Evolutionary conservation across 179 eudicot genomes (phyloP), one percentile per base, ranked within the genome.

Genomic region (Vitellaria paradoxa): DNA sequence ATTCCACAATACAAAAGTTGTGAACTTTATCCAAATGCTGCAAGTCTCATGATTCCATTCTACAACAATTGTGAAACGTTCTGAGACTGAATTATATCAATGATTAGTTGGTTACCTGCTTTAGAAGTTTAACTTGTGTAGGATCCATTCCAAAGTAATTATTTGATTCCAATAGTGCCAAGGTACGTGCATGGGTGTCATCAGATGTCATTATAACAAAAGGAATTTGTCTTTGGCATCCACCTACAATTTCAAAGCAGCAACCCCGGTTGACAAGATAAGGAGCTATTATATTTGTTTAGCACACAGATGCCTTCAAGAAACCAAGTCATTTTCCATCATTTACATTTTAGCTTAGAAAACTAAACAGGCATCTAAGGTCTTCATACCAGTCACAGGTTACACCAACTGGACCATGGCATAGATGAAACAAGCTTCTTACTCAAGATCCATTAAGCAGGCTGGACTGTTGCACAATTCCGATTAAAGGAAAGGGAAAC

Each of bases 191-290:
- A 87, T 95, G 92, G 61, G 99, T 95, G 84, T 95, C 98, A 80
- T 93, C 99, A 57, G 99, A 93, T 46, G 99, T 95, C 99, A 95
- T 95, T 74, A 95, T 93, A 74, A 88, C 98, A 62, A 95, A 81
- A 81, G 98, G 97, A 70, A 95, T 86, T 71, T 87, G 89, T 78
- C 78, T 86, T 75, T 75, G 82, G 80, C 86, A 73, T 76, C 85
- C 91, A 80, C 90, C 98, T 95, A 78, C 69, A 87, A 80, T 76
- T 81, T 75, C 53, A 77, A 68, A 50, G 26, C 56, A 84, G 47
- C 15, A 73, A 40, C 45, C 66, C 64, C 11, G 59, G 17, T 37
- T 63, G 40, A 55, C 37, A 37, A 52, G 53, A 52, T 3, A 50
- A 40, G 73, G 23, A 70, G 74, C 45, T 52, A 17, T 70, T 14